A percentile compares a stretch with the other conserved stretches of the same genome.
phyloP scores from a whole-genome alignment of 495 filamentous ascomycete genomes.

The Neurospora sp. region DNA sequence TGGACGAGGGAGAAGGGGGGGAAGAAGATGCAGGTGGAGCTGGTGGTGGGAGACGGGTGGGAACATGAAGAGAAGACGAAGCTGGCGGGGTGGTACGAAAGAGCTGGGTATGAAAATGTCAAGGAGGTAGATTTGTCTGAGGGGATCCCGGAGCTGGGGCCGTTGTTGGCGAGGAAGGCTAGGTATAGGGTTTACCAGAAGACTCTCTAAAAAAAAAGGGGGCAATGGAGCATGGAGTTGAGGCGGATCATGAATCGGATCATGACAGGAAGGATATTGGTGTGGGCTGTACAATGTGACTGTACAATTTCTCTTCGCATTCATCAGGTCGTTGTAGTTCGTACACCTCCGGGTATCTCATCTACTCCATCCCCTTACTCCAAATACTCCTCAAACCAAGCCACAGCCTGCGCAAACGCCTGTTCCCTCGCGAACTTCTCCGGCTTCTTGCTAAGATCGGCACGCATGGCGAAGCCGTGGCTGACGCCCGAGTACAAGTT shows the following conservation, averaged over 20 bases:
- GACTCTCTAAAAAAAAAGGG: not conserved
- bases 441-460: slow-evolving; percentile 48
- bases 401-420: slow-evolving; percentile 70
- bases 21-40: slow-evolving; percentile 3
- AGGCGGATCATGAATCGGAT: not conserved
- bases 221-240: not conserved
- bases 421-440: slow-evolving; percentile 76
- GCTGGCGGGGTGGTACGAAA: slow-evolving; percentile 2
- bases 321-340: too few relatives aligned
- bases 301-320: too few relatives aligned
- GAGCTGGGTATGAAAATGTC: not conserved
- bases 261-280: not conserved
- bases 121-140: not conserved
- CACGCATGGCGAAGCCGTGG: slow-evolving; percentile 74
- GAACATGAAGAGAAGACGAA: not conserved
- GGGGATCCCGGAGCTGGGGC: not conserved
- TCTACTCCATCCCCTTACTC: not conserved
- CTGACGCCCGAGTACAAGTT: slow-evolving; percentile 64
- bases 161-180: not conserved
- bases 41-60: not conserved
- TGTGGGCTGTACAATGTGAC: not conserved
- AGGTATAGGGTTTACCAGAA: slow-evolving; percentile 4
- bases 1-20: not conserved
- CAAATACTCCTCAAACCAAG: slow-evolving; percentile 59
- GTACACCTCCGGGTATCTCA: not conserved